A percentile compares a stretch with the other conserved stretches of the same genome.
These are phyloP conservation scores for Noccaea caerulescens DNA, from an alignment of 345 rosid genomes.

Conservation along the genomic window DNA sequence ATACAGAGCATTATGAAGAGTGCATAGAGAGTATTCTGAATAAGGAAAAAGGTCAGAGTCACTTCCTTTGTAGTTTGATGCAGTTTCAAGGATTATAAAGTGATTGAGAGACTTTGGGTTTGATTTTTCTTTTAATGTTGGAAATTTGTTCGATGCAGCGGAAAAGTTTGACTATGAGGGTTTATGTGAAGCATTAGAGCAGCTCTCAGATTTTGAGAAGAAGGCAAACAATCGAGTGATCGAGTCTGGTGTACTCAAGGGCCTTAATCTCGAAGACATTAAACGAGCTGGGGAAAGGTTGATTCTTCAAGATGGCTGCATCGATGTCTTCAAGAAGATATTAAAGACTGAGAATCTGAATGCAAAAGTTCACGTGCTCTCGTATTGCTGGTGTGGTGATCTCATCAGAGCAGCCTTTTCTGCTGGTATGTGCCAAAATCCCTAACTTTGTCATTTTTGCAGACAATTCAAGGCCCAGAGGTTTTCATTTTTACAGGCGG, in stretches of 20 bases:
- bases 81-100: not conserved
- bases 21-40: constrained; percentile 85
- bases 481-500: constrained; percentile 70
- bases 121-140: not conserved
- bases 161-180: constrained; percentile 69
- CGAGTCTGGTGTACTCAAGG: constrained; percentile 84
- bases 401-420: constrained; percentile 80
- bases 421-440: constrained; percentile 51
- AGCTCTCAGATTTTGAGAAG: constrained; percentile 80
- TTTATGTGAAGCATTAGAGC: constrained; percentile 67
- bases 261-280: constrained; percentile 84
- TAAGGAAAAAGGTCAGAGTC: constrained; percentile 56
- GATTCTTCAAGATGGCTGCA: constrained; percentile 93
- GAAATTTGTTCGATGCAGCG: constrained; percentile 48
- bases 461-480: not conserved
- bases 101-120: constrained; percentile 1
- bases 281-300: constrained; percentile 88
- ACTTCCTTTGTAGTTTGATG: constrained; percentile 9
- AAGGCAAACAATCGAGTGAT: constrained; percentile 83
- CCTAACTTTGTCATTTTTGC: not conserved
- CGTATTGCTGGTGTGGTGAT: constrained; percentile 97
- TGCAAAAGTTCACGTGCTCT: constrained; percentile 71
- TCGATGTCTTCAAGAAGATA: constrained; percentile 66
- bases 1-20: constrained; percentile 84
- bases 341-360: constrained; percentile 56